phyloP scores from a whole-genome alignment of 768 basidiomycete genomes.

The Clitopilus hobsonii region DNA sequence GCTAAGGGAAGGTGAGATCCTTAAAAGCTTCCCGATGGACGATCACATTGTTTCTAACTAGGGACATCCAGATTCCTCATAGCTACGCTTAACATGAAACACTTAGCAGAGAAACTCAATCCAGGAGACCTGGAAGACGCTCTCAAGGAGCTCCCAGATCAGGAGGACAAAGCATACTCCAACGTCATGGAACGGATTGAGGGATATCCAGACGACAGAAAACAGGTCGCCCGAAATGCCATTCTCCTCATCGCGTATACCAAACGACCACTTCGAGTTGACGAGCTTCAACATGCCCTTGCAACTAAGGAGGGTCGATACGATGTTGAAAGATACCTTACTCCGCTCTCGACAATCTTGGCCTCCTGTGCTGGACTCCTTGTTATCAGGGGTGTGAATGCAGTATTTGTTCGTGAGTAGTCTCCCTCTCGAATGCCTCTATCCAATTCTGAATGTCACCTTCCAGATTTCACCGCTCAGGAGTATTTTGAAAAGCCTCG shows the following conservation, averaged over 20 bases:
- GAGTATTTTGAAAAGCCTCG: background rate
- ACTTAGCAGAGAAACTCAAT: background rate
- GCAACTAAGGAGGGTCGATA: background rate
- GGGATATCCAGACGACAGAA: background rate
- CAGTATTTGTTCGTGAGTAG: background rate
- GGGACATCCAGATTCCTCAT: background rate
- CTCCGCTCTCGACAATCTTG: background rate
- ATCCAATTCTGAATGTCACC: background rate
- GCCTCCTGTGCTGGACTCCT: background rate
- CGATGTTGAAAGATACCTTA: background rate
- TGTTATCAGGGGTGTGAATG: background rate
- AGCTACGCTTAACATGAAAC: background rate
- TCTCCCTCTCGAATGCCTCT: background rate
- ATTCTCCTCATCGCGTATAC: background rate
- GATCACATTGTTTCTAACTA: too few species aligned
- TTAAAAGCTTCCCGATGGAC: too few species aligned
- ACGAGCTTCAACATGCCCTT: background rate
- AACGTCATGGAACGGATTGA: background rate
- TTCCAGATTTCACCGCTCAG: background rate
- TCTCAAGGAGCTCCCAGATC: background rate
- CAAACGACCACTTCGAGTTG: background rate
- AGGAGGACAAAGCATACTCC: background rate
- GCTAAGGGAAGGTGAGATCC: background rate
- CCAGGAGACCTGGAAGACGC: background rate
- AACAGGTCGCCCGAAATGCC: background rate